Conservation (phyloP, 1,284 basidiomycete genomes). For the Caloboletus inedulis region DNA sequence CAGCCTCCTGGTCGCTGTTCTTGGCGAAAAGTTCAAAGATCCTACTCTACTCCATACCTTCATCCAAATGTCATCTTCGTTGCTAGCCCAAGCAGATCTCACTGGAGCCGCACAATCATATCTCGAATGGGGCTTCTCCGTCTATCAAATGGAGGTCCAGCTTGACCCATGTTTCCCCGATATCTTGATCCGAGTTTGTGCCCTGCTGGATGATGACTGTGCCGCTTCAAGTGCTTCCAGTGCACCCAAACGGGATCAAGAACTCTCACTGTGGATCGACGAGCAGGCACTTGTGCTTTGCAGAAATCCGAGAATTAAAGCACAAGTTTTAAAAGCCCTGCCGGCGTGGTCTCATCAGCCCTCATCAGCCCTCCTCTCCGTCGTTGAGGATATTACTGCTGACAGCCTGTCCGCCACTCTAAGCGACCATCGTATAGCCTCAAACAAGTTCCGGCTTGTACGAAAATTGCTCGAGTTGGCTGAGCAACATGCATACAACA, state of each 20-base stretch:
- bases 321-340: conserved; percentile 53
- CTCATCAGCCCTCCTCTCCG: conserved; percentile 40
- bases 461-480: conserved; percentile 54
- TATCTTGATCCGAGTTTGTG: conserved; percentile 61
- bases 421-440: conserved; percentile 51
- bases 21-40: conserved; percentile 54
- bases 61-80: conserved; percentile 61
- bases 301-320: conserved; percentile 37
- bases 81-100: conserved; percentile 71
- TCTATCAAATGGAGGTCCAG: conserved; percentile 40
- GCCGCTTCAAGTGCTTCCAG: conserved; percentile 31
- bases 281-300: conserved; percentile 44
- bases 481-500: conserved; percentile 35
- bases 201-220: conserved; percentile 52
- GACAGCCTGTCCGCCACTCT: conserved; percentile 52
- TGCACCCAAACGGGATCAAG: conserved; percentile 38
- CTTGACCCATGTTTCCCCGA: conserved; percentile 58
- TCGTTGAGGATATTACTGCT: conserved; percentile 45
- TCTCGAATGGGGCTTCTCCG: conserved; percentile 70
- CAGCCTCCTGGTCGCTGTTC: conserved; percentile 67
- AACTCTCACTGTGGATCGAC: conserved; percentile 66
- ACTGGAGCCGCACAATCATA: conserved; percentile 68
- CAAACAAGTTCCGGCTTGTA: conserved; percentile 76
- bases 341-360: conserved; percentile 71
- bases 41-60: conserved; percentile 62